These are phyloP conservation scores for Adansonia digitata DNA, from an alignment of 345 rosid genomes.

Conservation along the genomic window DNA sequence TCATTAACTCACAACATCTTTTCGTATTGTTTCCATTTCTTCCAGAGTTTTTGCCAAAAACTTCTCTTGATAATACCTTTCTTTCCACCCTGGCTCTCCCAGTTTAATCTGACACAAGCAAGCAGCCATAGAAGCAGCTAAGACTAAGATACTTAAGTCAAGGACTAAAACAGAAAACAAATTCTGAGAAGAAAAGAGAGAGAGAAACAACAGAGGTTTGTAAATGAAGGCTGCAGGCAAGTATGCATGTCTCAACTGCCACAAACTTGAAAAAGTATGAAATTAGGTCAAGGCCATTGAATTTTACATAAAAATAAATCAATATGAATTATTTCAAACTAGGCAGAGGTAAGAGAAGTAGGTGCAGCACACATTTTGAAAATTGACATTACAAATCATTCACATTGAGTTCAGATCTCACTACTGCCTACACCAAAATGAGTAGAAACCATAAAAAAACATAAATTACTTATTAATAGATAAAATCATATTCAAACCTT, in stretches of 20 bases:
- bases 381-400: background rate
- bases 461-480: background rate
- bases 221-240: background rate
- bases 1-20: conserved; percentile 50
- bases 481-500: conserved; percentile 41
- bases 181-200: background rate
- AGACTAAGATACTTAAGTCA: background rate
- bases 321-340: background rate
- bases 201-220: background rate
- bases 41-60: conserved; percentile 54
- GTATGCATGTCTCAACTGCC: background rate
- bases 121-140: background rate
- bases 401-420: background rate
- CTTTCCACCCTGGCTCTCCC: conserved; percentile 87
- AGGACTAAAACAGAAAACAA: background rate
- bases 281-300: background rate
- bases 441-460: background rate
- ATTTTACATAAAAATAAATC: background rate
- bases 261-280: background rate
- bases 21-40: conserved; percentile 67
- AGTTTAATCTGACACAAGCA: conserved; percentile 35
- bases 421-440: background rate
- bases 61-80: conserved; percentile 89
- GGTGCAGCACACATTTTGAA: background rate
- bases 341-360: background rate